A percentile compares a stretch with the other conserved stretches of the same genome.
Conservation (phyloP, 495 filamentous ascomycete species). For the Penicillium daleae region DNA sequence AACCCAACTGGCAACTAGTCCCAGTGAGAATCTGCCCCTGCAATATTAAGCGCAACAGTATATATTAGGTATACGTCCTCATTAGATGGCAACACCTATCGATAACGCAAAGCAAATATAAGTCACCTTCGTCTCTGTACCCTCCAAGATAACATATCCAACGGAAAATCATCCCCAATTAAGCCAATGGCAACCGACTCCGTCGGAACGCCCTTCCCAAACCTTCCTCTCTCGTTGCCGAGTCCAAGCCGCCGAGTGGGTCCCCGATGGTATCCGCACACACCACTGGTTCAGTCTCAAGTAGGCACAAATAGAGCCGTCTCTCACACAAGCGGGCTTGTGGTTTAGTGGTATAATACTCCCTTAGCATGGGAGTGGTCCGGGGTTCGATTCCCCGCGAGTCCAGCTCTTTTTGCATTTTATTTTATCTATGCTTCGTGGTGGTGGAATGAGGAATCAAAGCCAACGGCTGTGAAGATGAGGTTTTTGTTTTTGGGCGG, state of each 20-base stretch:
- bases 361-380: slow-evolving; percentile 58
- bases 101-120: too few species aligned
- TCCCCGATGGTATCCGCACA: background rate
- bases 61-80: too few species aligned
- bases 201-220: slow-evolving; percentile 21
- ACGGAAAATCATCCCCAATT: background rate
- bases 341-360: slow-evolving; percentile 53
- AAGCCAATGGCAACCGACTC: slow-evolving; percentile 8
- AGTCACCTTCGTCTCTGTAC: background rate
- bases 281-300: background rate
- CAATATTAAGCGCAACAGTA: too few species aligned
- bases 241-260: slow-evolving; percentile 1
- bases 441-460: background rate
- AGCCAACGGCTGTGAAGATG: background rate
- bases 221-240: background rate
- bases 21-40: too few species aligned
- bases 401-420: slow-evolving; percentile 35
- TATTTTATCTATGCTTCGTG: background rate
- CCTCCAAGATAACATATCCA: background rate
- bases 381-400: slow-evolving; percentile 63
- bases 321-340: slow-evolving; percentile 38
- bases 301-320: background rate
- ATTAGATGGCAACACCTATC: too few species aligned
- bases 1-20: too few species aligned
- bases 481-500: slow-evolving; percentile 5